phyloP scores from a whole-genome alignment of 345 rosid species.

The Eucalyptus marginata region DNA sequence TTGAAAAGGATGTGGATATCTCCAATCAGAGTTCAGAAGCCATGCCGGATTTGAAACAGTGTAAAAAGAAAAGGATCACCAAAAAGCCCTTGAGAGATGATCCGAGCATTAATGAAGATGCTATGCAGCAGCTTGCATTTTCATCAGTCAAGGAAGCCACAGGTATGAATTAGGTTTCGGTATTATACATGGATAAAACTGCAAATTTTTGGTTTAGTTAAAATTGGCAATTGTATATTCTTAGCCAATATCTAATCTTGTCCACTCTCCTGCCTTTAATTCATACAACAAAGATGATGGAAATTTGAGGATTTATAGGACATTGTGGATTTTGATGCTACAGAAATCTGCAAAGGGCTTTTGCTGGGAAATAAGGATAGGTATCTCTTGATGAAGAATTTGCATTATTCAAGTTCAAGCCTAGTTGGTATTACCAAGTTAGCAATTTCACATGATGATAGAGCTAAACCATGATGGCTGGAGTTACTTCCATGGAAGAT shows the following conservation, averaged over 20 bases:
- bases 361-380: not conserved
- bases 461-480: not conserved
- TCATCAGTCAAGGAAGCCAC: slow-evolving; percentile 47
- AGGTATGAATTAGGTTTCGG: slow-evolving; percentile 9
- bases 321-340: not conserved
- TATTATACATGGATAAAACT: not conserved
- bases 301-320: not conserved
- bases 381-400: not conserved
- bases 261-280: not conserved
- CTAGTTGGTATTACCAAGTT: not conserved
- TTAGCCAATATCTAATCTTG: not conserved
- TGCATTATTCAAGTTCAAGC: not conserved
- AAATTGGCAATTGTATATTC: not conserved
- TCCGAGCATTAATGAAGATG: slow-evolving; percentile 13
- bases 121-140: slow-evolving; percentile 38
- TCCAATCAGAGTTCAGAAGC: slow-evolving; percentile 3
- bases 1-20: slow-evolving; percentile 40
- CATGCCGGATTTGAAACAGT: not conserved
- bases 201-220: not conserved
- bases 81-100: slow-evolving; percentile 8
- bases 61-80: slow-evolving; percentile 18
- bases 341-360: not conserved
- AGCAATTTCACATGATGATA: not conserved
- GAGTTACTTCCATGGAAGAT: not conserved
- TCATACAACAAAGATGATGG: not conserved